These are phyloP conservation scores for Hymenochaete sp. DNA, from an alignment of 1,284 basidiomycete species.

Conservation along the genomic window DNA sequence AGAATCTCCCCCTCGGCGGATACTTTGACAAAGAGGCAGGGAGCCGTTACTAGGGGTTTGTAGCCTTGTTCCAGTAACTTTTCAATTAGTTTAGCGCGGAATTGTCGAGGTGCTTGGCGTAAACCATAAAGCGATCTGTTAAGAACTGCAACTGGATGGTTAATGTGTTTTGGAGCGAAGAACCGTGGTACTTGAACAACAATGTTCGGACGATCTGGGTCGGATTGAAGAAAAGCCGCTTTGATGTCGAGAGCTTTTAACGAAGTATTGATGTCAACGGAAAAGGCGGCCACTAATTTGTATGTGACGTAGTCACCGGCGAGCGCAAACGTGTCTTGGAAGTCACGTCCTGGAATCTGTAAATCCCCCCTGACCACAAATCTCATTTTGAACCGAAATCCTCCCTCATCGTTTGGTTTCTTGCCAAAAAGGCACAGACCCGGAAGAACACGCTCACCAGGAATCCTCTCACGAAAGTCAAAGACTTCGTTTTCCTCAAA, in stretches of 20 bases:
- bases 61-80: conserved; percentile 19
- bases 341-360: background rate
- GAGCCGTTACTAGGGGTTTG: conserved; percentile 18
- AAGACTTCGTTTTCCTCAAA: too few species aligned
- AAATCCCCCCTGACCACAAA: conserved; percentile 4
- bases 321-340: conserved; percentile 1
- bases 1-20: conserved; percentile 22
- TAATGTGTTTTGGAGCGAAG: conserved; percentile 16
- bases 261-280: conserved; percentile 17
- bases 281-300: background rate
- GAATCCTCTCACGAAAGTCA: too few species aligned
- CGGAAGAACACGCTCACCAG: too few species aligned
- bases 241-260: conserved; percentile 26
- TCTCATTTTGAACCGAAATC: too few species aligned
- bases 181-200: conserved; percentile 24
- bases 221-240: conserved; percentile 20
- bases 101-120: conserved; percentile 27
- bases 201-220: conserved; percentile 19
- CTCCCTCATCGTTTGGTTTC: too few species aligned
- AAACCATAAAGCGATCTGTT: conserved; percentile 23
- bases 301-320: background rate
- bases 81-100: conserved; percentile 21
- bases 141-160: conserved; percentile 18
- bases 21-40: conserved; percentile 24
- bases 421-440: too few species aligned